A percentile compares a stretch with the other conserved stretches of the same genome.
Evolutionary conservation across 78 protist species (phyloP).

Genomic region (Tieghemostelium lacteum): DNA sequence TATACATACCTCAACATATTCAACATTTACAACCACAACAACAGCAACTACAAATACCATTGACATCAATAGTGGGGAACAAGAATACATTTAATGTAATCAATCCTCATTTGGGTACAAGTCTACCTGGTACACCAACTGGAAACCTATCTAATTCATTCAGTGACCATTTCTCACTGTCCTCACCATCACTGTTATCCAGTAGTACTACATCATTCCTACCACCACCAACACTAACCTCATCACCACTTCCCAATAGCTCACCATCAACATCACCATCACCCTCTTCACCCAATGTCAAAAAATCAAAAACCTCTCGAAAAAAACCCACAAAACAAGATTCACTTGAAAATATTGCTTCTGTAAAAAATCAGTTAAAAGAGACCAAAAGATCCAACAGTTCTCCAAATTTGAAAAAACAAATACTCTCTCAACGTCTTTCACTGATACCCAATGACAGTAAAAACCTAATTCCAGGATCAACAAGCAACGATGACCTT

Average conservation of each 20-base stretch:
- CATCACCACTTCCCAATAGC: not conserved
- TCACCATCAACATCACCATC: not conserved
- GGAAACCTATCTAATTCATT: not conserved
- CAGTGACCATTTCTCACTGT: not conserved
- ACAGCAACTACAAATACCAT: not conserved
- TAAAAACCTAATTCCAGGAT: not conserved
- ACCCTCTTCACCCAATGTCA: not conserved
- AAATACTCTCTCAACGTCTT: not conserved
- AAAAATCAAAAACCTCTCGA: not conserved
- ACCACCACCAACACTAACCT: no score
- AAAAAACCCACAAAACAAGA: slow-evolving; percentile 32
- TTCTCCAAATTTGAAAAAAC: slow-evolving; percentile 25
- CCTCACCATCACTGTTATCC: not conserved
- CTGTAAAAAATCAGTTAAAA: not conserved
- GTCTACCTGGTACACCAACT: not conserved
- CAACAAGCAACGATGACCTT: not conserved
- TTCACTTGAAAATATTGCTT: not conserved
- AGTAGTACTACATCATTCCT: not conserved
- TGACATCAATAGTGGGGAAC: not conserved
- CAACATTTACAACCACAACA: no score
- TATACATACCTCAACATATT: no score
- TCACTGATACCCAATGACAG: not conserved
- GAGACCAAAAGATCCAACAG: slow-evolving; percentile 19
- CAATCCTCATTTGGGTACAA: not conserved
- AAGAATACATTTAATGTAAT: not conserved